Evolutionary conservation across 2,329 filamentous ascomycete genomes (phyloP).

Genomic region (Zymoseptoria crescenta): DNA sequence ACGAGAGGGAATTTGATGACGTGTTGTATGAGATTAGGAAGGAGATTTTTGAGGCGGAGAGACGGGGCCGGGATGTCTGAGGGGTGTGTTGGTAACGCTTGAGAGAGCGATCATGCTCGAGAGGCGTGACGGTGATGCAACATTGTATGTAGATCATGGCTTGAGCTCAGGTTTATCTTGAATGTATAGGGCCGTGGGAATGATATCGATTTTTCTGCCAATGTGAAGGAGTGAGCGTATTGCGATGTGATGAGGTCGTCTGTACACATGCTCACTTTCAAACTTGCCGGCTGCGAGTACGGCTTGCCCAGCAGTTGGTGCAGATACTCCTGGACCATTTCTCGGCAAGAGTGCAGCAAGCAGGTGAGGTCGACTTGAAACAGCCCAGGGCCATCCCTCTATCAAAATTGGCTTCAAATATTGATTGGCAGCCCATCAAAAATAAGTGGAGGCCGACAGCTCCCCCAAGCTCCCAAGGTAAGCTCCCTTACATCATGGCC

Average conservation of each 20-base stretch:
- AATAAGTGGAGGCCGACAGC: not conserved
- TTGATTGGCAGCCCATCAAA: not conserved
- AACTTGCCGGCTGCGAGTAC: no score
- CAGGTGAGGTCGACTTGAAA: no score
- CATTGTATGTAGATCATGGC: not conserved
- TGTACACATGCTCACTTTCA: not conserved
- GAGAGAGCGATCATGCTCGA: no score
- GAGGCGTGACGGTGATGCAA: not conserved
- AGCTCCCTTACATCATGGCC: not conserved
- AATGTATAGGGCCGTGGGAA: not conserved
- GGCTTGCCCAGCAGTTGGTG: no score
- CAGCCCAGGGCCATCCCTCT: no score
- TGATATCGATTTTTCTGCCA: not conserved
- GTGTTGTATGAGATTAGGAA: conserved; percentile 70
- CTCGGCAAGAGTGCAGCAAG: no score
- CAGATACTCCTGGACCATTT: no score
- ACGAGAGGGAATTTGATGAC: conserved; percentile 67
- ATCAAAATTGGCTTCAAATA: not conserved
- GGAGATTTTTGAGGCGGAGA: conserved; percentile 60
- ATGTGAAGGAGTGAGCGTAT: not conserved
- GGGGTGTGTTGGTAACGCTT: not conserved
- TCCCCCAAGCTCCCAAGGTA: no score
- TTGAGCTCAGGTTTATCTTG: not conserved
- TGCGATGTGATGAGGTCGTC: not conserved
- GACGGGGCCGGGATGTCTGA: not conserved